Evolutionary conservation across 352 stramenopile genomes (phyloP).

Genomic region (Phytophthora cactorum): DNA sequence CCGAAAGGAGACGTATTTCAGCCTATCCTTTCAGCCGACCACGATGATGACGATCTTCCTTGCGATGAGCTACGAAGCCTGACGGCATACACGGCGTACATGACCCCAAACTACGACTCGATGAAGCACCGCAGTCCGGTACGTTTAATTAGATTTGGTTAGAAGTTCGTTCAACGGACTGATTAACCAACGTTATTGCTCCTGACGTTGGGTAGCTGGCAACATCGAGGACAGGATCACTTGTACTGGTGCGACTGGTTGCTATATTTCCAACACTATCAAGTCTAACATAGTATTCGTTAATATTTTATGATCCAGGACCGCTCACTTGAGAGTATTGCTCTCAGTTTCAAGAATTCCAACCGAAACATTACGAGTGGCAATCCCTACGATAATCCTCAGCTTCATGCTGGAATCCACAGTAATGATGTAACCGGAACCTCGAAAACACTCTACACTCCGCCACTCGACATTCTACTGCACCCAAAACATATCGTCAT

Average conservation of each 20-base stretch:
- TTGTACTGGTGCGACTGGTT: slow-evolving; percentile 50
- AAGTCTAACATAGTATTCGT: slow-evolving; percentile 4
- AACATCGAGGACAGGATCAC: slow-evolving; percentile 42
- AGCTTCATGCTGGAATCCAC: slow-evolving; percentile 29
- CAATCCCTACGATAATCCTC: slow-evolving; percentile 56
- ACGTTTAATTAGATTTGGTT: slow-evolving; percentile 10
- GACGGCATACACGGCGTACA: slow-evolving; percentile 54
- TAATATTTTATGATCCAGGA: slow-evolving; percentile 42
- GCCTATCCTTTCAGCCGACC: slow-evolving; percentile 36
- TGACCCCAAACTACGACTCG: slow-evolving; percentile 49
- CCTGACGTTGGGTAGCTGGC: slow-evolving; percentile 31
- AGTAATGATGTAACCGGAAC: slow-evolving; percentile 15
- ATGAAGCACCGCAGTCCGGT: slow-evolving; percentile 38
- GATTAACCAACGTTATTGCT: slow-evolving; percentile 8
- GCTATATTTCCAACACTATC: not conserved
- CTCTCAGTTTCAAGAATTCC: slow-evolving; percentile 48
- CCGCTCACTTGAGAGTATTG: slow-evolving; percentile 62
- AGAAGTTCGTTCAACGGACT: not conserved
- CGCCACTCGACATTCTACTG: slow-evolving; percentile 65
- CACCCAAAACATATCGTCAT: slow-evolving; percentile 78
- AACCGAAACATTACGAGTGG: slow-evolving; percentile 41
- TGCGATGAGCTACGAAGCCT: slow-evolving; percentile 54
- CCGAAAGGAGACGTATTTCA: slow-evolving; percentile 64
- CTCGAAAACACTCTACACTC: slow-evolving; percentile 45
- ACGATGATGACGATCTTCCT: slow-evolving; percentile 32